Evolutionary conservation across 2,329 filamentous ascomycete species (phyloP), one percentile per base, ranked within the genome.

Genomic region (Sclerotinia sclerotiorum): DNA sequence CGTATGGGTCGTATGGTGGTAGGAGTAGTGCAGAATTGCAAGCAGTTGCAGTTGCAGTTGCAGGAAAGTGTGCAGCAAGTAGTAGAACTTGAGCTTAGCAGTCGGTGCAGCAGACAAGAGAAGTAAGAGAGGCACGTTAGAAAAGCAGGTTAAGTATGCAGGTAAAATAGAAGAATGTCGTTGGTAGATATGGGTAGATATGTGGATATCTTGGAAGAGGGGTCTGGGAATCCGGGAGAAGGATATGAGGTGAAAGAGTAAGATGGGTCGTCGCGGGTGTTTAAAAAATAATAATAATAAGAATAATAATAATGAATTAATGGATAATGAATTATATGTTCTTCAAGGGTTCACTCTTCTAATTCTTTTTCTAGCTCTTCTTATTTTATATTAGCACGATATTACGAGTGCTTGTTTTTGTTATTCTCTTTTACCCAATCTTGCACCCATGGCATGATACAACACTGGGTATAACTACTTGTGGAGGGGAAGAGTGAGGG

Each of bases 1-100:
- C 24, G 52, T 65, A 55, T 65, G 63, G 63, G 63, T 65, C 44
- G 58, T 62, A 49, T 62, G 42, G 63, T 66, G 63, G 52, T 66
- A 32, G 63, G 49, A 66, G 63, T 60, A 11, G 63, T 66, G 63
- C 63, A 66, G 63, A 49, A 66, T 48, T 48, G 42, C 52, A 51
- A 60, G 52, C 32, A 67, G 42, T 35, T 39, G 51, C 52, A 57
- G 52, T 44, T 48, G 64, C 44, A 66, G 63, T 57, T 54, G 52
- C 52, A 57, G 63, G 13, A 35, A 35, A 49, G 8, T 62, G 27
- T 55, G 62, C 62, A 65, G 51, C 51, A 48, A 46, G 32, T 44
- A 60, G 64, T 66, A 62, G 65, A 39, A 52, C 54, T 51, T 62
- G 49, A 67, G 55, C 24, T 27, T 58, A 42, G 54, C 42, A 56